Conservation (phyloP, 495 filamentous ascomycete species). For the Pseudevernia furfuracea region DNA sequence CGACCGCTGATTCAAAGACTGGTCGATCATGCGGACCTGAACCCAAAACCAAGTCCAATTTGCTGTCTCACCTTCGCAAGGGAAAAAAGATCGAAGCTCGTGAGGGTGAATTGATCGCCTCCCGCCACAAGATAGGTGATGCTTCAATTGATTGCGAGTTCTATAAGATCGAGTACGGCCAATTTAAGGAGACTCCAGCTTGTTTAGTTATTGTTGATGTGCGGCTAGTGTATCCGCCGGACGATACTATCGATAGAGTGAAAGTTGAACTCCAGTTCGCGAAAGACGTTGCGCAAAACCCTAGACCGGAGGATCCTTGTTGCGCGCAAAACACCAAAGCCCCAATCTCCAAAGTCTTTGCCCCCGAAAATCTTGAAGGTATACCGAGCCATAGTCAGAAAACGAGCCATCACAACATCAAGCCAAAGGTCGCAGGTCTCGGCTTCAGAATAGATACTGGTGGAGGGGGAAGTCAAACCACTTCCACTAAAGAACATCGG, state of each 20-base stretch:
- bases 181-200: conserved; percentile 3
- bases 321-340: not conserved
- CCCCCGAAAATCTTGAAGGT: not conserved
- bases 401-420: not conserved
- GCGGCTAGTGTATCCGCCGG: not conserved
- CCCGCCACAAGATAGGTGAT: conserved; percentile 1
- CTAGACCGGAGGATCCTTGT: not conserved
- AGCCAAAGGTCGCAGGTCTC: not conserved
- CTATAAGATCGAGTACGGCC: conserved; percentile 8
- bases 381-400: not conserved
- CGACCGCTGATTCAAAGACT: not conserved
- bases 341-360: conserved; percentile 8
- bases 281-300: not conserved
- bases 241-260: not conserved
- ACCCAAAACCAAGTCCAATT: not conserved
- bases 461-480: not conserved
- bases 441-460: not conserved
- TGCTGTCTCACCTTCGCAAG: not conserved
- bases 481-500: not conserved
- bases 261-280: conserved; percentile 1
- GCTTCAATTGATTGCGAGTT: conserved; percentile 6
- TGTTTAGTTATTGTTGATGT: conserved; percentile 3
- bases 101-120: not conserved
- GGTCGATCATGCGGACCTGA: not conserved
- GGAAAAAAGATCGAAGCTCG: not conserved